Percentiles rank a stretch among this genome's conserved stretches.
phyloP scores from a whole-genome alignment of 2,329 filamentous ascomycete species.

The Colletotrichum scovillei region DNA sequence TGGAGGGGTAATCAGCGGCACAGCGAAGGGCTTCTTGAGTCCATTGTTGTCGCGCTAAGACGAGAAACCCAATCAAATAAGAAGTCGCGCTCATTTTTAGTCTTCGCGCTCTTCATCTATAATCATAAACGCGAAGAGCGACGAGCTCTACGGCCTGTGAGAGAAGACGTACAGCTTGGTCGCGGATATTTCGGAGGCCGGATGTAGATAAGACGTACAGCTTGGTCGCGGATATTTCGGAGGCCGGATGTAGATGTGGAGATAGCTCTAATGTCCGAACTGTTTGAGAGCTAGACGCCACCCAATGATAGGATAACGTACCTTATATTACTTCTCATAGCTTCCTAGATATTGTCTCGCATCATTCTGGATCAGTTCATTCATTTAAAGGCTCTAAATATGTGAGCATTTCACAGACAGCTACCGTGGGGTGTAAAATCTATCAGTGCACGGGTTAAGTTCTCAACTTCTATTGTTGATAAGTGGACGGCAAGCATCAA shows the following conservation, averaged over 20 bases:
- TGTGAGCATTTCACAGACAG: no score
- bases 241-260: neutral
- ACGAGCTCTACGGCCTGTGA: neutral
- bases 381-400: no score
- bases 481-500: no score
- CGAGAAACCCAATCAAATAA: neutral
- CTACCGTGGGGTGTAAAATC: no score
- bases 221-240: neutral
- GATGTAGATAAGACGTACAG: no score
- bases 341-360: no score
- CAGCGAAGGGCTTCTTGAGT: neutral
- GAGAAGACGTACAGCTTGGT: neutral
- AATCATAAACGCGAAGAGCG: neutral
- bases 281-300: neutral
- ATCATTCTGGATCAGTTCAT: no score
- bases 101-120: neutral
- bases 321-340: neutral
- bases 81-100: neutral
- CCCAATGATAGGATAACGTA: neutral
- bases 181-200: neutral
- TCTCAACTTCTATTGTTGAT: no score
- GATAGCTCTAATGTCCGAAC: neutral
- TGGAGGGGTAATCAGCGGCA: neutral
- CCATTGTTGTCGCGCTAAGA: neutral
- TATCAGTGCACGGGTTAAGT: no score